Percentiles rank a stretch among this genome's conserved stretches.
Evolutionary conservation across 768 basidiomycete species (phyloP).

Genomic region (Guyanaporus albipodus): DNA sequence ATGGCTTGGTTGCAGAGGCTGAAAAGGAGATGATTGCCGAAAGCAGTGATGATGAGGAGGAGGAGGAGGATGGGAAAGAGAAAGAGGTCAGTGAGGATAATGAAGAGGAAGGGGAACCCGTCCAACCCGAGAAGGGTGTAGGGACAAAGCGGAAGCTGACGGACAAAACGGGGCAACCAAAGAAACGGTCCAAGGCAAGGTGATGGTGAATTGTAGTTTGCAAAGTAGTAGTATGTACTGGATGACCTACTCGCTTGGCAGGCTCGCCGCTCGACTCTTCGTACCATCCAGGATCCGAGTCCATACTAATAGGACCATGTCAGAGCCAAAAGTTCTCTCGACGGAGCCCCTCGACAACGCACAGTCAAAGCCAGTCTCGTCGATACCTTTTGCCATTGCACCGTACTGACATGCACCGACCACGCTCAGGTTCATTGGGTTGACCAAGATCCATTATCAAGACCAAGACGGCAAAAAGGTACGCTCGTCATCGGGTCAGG

Average conservation of each 20-base stretch:
- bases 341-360: slow-evolving; percentile 46
- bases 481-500: background rate
- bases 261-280: slow-evolving; percentile 1
- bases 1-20: slow-evolving; percentile 21
- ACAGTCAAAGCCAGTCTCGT: slow-evolving; percentile 52
- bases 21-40: background rate
- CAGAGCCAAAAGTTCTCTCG: slow-evolving; percentile 50
- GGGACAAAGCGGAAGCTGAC: slow-evolving; percentile 11
- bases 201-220: no score
- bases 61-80: background rate
- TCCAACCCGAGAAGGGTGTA: slow-evolving; percentile 1
- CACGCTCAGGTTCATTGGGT: slow-evolving; percentile 67
- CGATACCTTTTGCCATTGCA: no score
- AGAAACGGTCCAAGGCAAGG: slow-evolving; percentile 11
- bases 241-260: slow-evolving; percentile 5
- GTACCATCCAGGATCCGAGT: background rate
- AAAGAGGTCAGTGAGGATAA: background rate
- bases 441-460: slow-evolving; percentile 76
- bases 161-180: slow-evolving; percentile 11
- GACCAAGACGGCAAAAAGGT: slow-evolving; percentile 79
- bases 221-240: no score
- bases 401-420: background rate
- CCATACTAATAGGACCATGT: slow-evolving; percentile 20
- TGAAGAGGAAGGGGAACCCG: background rate
- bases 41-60: background rate